phyloP scores from a whole-genome alignment of 2,329 filamentous ascomycete species.

The Volutella citrinella region DNA sequence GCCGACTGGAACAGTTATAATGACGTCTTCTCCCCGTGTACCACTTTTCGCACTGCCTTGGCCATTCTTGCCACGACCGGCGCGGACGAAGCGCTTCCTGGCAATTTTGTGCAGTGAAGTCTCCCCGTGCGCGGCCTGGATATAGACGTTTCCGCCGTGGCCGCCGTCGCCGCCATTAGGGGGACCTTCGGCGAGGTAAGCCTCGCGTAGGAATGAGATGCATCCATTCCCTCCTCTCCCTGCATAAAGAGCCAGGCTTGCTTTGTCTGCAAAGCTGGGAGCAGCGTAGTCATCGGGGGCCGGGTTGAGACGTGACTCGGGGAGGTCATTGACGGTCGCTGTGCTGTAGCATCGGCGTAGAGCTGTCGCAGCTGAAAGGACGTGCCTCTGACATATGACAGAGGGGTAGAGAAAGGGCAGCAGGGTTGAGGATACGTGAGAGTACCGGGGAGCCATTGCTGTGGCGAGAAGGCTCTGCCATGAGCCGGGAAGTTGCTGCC shows the following conservation, averaged over 20 bases:
- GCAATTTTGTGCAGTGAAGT: constrained; percentile 92
- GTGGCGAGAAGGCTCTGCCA: too few relatives aligned
- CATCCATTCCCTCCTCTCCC: constrained; percentile 88
- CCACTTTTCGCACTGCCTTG: constrained; percentile 73
- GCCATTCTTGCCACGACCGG: constrained; percentile 73
- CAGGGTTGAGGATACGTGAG: constrained; percentile 21
- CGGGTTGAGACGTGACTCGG: constrained; percentile 69
- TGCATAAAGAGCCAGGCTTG: constrained; percentile 71
- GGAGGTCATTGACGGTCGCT: constrained; percentile 34
- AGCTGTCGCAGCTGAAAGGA: constrained; percentile 7
- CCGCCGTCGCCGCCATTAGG: constrained; percentile 95
- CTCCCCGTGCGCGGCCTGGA: constrained; percentile 87
- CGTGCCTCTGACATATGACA: too few relatives aligned
- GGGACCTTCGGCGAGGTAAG: constrained; percentile 83
- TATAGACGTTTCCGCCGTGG: constrained; percentile 86
- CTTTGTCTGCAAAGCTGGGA: constrained; percentile 84
- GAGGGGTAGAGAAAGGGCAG: constrained; percentile 49
- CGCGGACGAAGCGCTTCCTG: constrained; percentile 70
- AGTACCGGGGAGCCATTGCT: constrained; percentile 28
- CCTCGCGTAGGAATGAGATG: constrained; percentile 89
- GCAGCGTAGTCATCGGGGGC: constrained; percentile 78
- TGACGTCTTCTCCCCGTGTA: constrained; percentile 77
- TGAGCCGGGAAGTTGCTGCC: too few relatives aligned
- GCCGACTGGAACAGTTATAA: constrained; percentile 88
- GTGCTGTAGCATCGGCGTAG: constrained; percentile 23